Evolutionary conservation across 495 filamentous ascomycete genomes (phyloP).

Genomic region (Penicillium antarcticum): DNA sequence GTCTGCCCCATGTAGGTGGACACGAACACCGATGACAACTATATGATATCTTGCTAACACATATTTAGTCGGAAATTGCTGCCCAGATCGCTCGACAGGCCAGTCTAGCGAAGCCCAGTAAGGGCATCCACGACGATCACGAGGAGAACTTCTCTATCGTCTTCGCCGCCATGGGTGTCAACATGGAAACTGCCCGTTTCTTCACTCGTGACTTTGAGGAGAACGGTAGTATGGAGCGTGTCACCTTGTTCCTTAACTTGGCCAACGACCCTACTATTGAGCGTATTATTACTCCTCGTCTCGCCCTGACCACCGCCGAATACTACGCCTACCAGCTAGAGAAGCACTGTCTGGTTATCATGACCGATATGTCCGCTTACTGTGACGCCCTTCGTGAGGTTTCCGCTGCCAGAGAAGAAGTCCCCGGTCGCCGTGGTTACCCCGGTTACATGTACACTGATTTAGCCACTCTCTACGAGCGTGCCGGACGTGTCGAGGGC

Average conservation of each 20-base stretch:
- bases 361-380: conserved; percentile 96
- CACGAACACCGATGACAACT: too few relatives aligned
- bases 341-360: conserved; percentile 98
- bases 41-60: too few relatives aligned
- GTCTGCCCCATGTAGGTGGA: conserved; percentile 82
- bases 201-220: conserved; percentile 99
- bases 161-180: conserved; percentile 99
- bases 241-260: conserved; percentile 96
- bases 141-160: conserved; percentile 99
- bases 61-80: conserved; percentile 66
- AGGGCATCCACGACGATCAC: conserved; percentile 93
- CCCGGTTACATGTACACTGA: conserved; percentile 99
- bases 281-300: conserved; percentile 99
- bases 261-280: conserved; percentile 99
- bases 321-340: conserved; percentile 99
- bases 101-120: conserved; percentile 84
- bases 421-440: conserved; percentile 98
- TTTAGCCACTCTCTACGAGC: conserved; percentile 99
- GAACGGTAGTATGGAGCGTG: conserved; percentile 97
- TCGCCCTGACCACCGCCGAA: conserved; percentile 96
- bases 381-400: conserved; percentile 98
- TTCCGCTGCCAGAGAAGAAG: conserved; percentile 97
- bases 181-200: conserved; percentile 97
- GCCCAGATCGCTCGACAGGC: conserved; percentile 97
- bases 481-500: conserved; percentile 95